Base-by-base conservation (phyloP, 805 yeast genomes). In the Starmerella tilneyi region DNA sequence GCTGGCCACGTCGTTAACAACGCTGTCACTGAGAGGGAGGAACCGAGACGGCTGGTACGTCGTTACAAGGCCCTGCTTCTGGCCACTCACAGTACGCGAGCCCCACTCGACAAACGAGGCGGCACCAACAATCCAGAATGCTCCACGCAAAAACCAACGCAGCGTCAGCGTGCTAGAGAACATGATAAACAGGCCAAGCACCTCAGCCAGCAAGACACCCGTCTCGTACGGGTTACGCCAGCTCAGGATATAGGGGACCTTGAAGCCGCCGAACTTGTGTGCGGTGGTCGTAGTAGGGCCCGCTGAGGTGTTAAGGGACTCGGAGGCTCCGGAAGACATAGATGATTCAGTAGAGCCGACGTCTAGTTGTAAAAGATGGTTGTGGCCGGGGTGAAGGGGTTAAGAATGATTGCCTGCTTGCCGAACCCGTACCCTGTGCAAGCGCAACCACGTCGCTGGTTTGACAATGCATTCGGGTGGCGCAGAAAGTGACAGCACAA, bases 141-240 rank as follows among this genome's bases (percentile, higher is more conserved):
- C 65, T 37, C 80, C 44, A 32, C 58, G 52, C 50, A 63, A 50
- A 22, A 53, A 52, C 29, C 54, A 45, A 36, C 64, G 59, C 47
- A 63, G 49, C 32, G 61, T 52, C 38, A 53, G 48, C 37, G 59
- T 57, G 50, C 53, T 54, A 33, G 58, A 50, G 42, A 61, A 45
- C 27, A 60, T 55, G 37, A 84, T 59, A 49, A 80, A 69, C 28
- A 76, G 70, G 35, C 81, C 92, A 56, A 85, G 75, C 11, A 57
- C 42, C 54, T 60, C 59, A 37, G 55, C 64, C 9, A 61, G 53
- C 36, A 81, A 76, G 59, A 79, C 78, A 51, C 81, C 96, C 42
- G 95, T 79, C 60, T 72, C 72, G 52, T 73, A 68, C 34, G 96
- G 92, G 60, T 80, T 70, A 53, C 73, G 67, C 94, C 94, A 83